phyloP scores from a whole-genome alignment of 176 grass and related monocot genomes.

The Puya raimondii region DNA sequence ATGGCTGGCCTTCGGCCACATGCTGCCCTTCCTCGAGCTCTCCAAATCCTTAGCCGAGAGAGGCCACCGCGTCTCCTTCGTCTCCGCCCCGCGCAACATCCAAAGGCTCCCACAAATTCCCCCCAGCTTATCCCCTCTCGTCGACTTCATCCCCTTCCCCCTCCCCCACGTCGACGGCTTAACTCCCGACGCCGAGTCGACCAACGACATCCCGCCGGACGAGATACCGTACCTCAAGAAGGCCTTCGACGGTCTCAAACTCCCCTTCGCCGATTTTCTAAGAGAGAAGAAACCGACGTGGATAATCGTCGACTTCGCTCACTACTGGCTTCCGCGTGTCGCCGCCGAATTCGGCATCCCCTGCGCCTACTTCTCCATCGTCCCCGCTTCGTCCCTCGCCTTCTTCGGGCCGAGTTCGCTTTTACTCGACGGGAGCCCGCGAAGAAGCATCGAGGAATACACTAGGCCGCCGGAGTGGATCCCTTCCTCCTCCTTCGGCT shows the following conservation, averaged over 20 bases:
- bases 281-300: neutral
- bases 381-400: neutral
- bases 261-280: neutral
- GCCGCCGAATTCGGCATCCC: neutral
- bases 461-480: slow-evolving; percentile 28
- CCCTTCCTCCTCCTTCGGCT: slow-evolving; percentile 10
- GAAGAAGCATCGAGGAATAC: neutral
- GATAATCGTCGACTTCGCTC: slow-evolving; percentile 5
- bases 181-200: neutral
- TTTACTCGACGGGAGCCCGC: neutral
- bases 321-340: neutral
- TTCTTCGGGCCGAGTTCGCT: slow-evolving; percentile 24
- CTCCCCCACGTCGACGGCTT: neutral
- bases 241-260: neutral
- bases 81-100: too few species aligned
- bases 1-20: too few species aligned
- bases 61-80: too few species aligned
- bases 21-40: too few species aligned
- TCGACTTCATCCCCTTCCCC: neutral
- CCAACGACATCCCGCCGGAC: neutral
- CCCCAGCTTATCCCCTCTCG: neutral
- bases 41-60: too few species aligned
- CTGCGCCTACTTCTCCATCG: slow-evolving; percentile 6
- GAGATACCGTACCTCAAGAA: neutral
- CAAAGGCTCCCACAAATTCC: neutral